Base-by-base conservation (phyloP, 1,284 basidiomycete species). In the Heterobasidion annosum region DNA sequence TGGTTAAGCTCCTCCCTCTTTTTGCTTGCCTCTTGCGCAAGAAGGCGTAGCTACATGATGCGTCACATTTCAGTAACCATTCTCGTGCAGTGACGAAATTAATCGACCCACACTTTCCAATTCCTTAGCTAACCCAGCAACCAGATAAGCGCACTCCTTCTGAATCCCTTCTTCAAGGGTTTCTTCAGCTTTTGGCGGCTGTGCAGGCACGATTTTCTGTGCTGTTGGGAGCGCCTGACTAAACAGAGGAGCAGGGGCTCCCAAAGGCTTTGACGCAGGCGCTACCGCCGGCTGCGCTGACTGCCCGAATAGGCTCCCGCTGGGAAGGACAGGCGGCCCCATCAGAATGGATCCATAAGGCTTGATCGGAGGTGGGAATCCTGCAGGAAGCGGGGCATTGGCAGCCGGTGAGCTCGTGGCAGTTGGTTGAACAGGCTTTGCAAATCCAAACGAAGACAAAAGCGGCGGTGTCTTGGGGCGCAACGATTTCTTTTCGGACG, bases 101-200 rank as follows among this genome's bases (percentile, higher is more conserved):
- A 40, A 53, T 10, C 51, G 19, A 65, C 74, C 62, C 60, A 87
- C 86, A 46, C 70, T 67, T 46, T 78, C 72, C 1, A 89, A 64
- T 58, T 87, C 84, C 50, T 68, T 71, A 0, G 60, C 63, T 51
- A 86, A 66, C 10, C 61, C 66, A 1, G 59, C 55, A 49, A 79
- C 69, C 32, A 88, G 65, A 37, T 71, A 50, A 2, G 62, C 57
- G 60, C 80, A 85, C 62, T 87, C 83, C 16, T 72, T 69, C 63
- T 85, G 82, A 75, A 88, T 77, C 10, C 81, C 82, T 50, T 80
- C 73, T 54, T 79, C 77, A 48, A 51, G 52, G 10, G 58, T 43
- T 37, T 48, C 43, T 3, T 57, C 54, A 25, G 25, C 25, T 25
- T 25, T 25, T 7, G 59, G n/a, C 8, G 59, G 43, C n/a, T 57